These are phyloP conservation scores for Hymenoscyphus occultus DNA, from an alignment of 2,329 filamentous ascomycete genomes.

Conservation along the genomic window DNA sequence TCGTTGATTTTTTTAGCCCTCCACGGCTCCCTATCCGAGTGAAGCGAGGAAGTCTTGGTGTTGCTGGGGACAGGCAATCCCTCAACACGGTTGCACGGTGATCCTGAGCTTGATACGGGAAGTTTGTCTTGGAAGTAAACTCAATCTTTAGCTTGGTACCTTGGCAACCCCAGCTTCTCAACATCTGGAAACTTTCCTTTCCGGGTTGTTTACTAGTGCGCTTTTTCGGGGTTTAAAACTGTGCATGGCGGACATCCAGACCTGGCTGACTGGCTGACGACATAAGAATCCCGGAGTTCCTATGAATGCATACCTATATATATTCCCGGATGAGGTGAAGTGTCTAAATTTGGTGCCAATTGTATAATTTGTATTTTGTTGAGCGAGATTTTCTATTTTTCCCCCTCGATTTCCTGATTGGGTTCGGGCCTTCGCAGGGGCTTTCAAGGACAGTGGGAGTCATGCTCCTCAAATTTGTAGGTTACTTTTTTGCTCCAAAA, in stretches of 20 bases:
- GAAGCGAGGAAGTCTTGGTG: not conserved
- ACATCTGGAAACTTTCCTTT: not conserved
- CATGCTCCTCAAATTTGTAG: no score
- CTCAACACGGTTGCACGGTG: not conserved
- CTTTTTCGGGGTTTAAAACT: not conserved
- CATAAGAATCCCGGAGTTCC: not conserved
- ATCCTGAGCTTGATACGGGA: not conserved
- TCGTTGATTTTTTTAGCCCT: not conserved
- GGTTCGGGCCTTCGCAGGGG: no score
- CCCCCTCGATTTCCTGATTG: no score
- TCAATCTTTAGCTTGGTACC: not conserved
- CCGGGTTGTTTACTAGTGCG: not conserved
- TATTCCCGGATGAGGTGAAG: no score
- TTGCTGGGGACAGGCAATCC: not conserved
- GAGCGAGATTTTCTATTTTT: no score
- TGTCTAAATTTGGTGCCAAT: no score
- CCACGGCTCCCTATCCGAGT: not conserved
- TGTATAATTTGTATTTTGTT: no score
- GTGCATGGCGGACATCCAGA: not conserved
- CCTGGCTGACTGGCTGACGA: not conserved
- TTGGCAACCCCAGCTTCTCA: conserved; percentile 5
- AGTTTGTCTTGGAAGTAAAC: not conserved
- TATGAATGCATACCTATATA: not conserved
- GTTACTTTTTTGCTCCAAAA: no score
- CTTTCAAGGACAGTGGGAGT: no score